These are phyloP conservation scores for Sugiyamaella castrensis DNA, from an alignment of 1,139 yeast species.

Conservation along the genomic window DNA sequence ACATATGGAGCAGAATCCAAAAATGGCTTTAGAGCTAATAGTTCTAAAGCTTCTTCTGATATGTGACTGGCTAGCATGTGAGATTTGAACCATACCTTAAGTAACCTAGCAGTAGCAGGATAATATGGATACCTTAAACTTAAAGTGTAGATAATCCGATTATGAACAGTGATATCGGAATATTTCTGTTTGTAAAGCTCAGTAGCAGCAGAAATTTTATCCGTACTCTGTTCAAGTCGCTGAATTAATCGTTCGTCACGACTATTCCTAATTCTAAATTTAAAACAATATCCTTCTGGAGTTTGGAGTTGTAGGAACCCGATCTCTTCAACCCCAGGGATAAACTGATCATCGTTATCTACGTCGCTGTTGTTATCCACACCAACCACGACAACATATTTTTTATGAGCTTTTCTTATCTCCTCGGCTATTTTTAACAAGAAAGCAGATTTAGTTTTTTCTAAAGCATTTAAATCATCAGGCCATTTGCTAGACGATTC, in stretches of 20 bases:
- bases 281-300: conserved; percentile 86
- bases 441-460: conserved; percentile 87
- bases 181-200: conserved; percentile 50
- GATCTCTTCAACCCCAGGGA: conserved; percentile 51
- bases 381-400: conserved; percentile 57
- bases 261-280: conserved; percentile 69
- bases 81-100: conserved; percentile 72
- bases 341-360: conserved; percentile 33
- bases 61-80: conserved; percentile 64
- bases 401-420: conserved; percentile 45
- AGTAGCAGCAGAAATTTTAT: conserved; percentile 20
- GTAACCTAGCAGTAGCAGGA: conserved; percentile 76
- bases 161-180: conserved; percentile 72
- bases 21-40: conserved; percentile 79
- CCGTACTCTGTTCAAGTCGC: conserved; percentile 48
- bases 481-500: conserved; percentile 96
- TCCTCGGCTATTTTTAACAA: conserved; percentile 67
- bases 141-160: conserved; percentile 68
- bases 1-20: conserved; percentile 82
- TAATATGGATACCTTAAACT: conserved; percentile 71
- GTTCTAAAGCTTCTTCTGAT: conserved; percentile 74
- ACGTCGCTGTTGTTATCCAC: conserved; percentile 44
- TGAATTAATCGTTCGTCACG: conserved; percentile 70
- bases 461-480: conserved; percentile 79
- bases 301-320: conserved; percentile 64